These are phyloP conservation scores for Scheffersomyces spartinae DNA, from an alignment of 805 yeast species.

Conservation along the genomic window DNA sequence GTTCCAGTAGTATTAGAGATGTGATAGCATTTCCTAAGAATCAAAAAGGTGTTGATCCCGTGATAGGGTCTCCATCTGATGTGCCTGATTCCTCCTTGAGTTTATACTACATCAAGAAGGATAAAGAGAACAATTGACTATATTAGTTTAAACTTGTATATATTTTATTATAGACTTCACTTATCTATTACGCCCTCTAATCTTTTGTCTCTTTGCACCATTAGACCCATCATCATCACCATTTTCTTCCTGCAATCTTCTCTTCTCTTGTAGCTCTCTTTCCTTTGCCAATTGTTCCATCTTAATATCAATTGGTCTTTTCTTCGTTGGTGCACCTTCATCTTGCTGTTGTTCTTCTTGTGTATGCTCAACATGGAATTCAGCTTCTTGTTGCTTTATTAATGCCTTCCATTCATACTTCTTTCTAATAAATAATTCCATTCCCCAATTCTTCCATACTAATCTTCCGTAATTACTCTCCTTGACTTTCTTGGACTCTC, in stretches of 20 bases:
- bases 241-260: conserved; percentile 10
- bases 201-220: conserved; percentile 2
- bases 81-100: conserved; percentile 41
- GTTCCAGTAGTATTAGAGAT: conserved; percentile 69
- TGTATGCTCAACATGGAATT: conserved; percentile 14
- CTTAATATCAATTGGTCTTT: conserved; percentile 31
- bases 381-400: conserved; percentile 35
- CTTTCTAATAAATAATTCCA: conserved; percentile 69
- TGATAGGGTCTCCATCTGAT: conserved; percentile 74
- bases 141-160: too few species aligned
- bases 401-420: conserved; percentile 73
- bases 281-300: conserved; percentile 25
- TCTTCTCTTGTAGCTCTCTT: conserved; percentile 15
- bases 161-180: too few species aligned
- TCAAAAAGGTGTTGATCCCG: conserved; percentile 75
- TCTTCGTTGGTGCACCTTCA: conserved; percentile 9
- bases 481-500: conserved; percentile 57
- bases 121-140: too few species aligned
- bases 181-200: conserved; percentile 3
- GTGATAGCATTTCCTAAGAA: conserved; percentile 96
- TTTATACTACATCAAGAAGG: conserved; percentile 44
- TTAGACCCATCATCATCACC: conserved; percentile 4
- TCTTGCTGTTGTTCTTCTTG: conserved; percentile 6
- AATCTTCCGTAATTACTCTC: conserved; percentile 78
- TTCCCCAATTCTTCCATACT: conserved; percentile 92